Percentiles rank a stretch among this genome's conserved stretches.
These are phyloP conservation scores for Pseudogymnoascus sp. DNA, from an alignment of 2,329 filamentous ascomycete genomes.

Conservation along the genomic window DNA sequence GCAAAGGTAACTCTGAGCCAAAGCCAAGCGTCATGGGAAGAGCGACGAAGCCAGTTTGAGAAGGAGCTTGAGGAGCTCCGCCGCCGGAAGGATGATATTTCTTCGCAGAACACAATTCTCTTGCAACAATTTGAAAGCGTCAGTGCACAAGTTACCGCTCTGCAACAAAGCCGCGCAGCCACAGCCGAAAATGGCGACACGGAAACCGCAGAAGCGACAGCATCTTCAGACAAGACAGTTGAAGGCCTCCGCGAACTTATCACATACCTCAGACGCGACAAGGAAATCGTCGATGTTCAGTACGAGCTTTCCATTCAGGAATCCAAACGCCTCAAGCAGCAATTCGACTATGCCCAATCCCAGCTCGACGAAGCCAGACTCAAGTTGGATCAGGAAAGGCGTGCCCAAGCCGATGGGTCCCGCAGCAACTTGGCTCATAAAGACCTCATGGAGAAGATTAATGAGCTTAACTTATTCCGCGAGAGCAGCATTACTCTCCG, in stretches of 20 bases:
- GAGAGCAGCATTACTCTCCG: constrained; percentile 90
- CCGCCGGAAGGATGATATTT: constrained; percentile 71
- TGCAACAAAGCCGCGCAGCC: constrained; percentile 66
- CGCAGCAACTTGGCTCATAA: constrained; percentile 71
- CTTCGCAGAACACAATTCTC: constrained; percentile 82
- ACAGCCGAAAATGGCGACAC: constrained; percentile 44
- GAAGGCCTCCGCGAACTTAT: constrained; percentile 85
- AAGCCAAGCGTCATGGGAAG: constrained; percentile 81
- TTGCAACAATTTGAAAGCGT: constrained; percentile 84
- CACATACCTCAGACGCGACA: constrained; percentile 84
- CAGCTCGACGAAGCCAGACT: constrained; percentile 84
- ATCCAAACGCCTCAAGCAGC: constrained; percentile 78
- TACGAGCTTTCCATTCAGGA: constrained; percentile 85
- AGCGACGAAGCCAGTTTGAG: constrained; percentile 72
- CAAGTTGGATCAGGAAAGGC: constrained; percentile 84
- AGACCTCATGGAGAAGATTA: constrained; percentile 87
- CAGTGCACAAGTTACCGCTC: constrained; percentile 64
- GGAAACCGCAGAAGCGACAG: constrained; percentile 25
- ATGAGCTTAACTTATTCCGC: constrained; percentile 90
- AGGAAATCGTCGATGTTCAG: constrained; percentile 97
- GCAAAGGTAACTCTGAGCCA: constrained; percentile 71
- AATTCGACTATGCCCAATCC: constrained; percentile 76
- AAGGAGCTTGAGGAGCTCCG: constrained; percentile 74
- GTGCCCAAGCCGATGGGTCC: constrained; percentile 63
- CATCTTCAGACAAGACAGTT: constrained; percentile 49